These are phyloP conservation scores for Macadamia tetraphylla DNA, from an alignment of 164 flowering plant species.

Conservation along the genomic window DNA sequence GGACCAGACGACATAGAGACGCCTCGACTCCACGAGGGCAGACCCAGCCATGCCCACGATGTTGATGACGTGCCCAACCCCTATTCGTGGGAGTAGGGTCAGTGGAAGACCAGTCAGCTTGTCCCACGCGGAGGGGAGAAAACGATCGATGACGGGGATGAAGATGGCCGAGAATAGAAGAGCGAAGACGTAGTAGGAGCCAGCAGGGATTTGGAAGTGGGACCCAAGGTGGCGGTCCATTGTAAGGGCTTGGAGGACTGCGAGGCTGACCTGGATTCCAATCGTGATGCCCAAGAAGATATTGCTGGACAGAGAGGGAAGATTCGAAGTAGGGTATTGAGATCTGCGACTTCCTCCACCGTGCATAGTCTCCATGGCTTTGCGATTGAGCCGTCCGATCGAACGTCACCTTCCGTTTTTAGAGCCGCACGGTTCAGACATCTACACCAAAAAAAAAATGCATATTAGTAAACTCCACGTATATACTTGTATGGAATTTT, in stretches of 20 bases:
- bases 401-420: slow-evolving; percentile 28
- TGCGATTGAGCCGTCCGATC: slow-evolving; percentile 22
- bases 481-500: too few species aligned
- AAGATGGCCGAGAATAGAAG: slow-evolving; percentile 33
- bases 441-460: slow-evolving; percentile 23
- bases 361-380: slow-evolving; percentile 55
- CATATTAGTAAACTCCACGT: too few species aligned
- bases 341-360: slow-evolving; percentile 61
- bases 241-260: slow-evolving; percentile 50
- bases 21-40: slow-evolving; percentile 17
- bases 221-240: slow-evolving; percentile 64
- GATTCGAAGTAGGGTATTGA: slow-evolving; percentile 48
- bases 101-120: slow-evolving; percentile 3
- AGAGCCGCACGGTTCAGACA: slow-evolving; percentile 55
- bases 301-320: slow-evolving; percentile 47
- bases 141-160: slow-evolving; percentile 20
- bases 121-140: slow-evolving; percentile 7
- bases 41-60: slow-evolving; percentile 10
- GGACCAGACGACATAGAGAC: slow-evolving; percentile 12
- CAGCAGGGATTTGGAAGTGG: slow-evolving; percentile 57
- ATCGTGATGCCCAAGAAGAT: slow-evolving; percentile 44
- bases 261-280: slow-evolving; percentile 35
- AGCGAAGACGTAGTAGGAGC: slow-evolving; percentile 35
- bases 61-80: slow-evolving; percentile 18
- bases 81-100: slow-evolving; percentile 17